Percentiles rank a stretch among this genome's conserved stretches.
These are phyloP conservation scores for Monosporascus sp. DNA, from an alignment of 2,329 filamentous ascomycete genomes.

Conservation along the genomic window DNA sequence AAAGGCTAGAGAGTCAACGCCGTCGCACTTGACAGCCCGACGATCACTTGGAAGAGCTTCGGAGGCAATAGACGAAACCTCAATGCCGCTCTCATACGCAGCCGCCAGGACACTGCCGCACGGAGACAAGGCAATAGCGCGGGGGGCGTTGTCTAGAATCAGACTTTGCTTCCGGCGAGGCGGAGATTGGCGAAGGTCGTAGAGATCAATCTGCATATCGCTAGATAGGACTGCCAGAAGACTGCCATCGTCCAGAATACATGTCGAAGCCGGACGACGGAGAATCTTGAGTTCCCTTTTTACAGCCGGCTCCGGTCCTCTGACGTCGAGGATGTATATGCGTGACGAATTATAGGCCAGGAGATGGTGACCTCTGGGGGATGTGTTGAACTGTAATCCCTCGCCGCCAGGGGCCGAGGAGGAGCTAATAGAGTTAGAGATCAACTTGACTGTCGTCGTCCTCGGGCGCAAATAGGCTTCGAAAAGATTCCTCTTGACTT, in stretches of 20 bases:
- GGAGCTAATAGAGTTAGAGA: constrained; percentile 79
- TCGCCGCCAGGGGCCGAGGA: constrained; percentile 79
- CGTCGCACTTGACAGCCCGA: constrained; percentile 72
- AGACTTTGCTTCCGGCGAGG: constrained; percentile 71
- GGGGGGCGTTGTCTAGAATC: constrained; percentile 71
- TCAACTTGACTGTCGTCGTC: constrained; percentile 69
- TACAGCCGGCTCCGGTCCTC: constrained; percentile 54
- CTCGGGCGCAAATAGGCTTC: constrained; percentile 68
- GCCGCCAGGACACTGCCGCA: constrained; percentile 78
- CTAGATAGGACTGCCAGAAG: constrained; percentile 75
- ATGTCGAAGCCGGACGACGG: constrained; percentile 69
- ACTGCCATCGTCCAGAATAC: constrained; percentile 73
- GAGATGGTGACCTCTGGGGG: constrained; percentile 67
- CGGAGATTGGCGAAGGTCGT: constrained; percentile 60
- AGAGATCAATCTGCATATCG: constrained; percentile 83
- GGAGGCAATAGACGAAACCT: constrained; percentile 71
- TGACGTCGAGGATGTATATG: constrained; percentile 72
- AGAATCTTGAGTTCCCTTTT: constrained; percentile 75
- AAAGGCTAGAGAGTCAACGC: constrained; percentile 69
- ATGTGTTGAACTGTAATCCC: constrained; percentile 79
- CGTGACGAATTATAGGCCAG: constrained; percentile 82
- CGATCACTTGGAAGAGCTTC: constrained; percentile 61
- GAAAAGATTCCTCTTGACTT: constrained; percentile 74
- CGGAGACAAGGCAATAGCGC: constrained; percentile 74
- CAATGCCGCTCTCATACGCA: constrained; percentile 83